Evolutionary conservation across 345 rosid genomes (phyloP).

Genomic region (Citrus australasica): DNA sequence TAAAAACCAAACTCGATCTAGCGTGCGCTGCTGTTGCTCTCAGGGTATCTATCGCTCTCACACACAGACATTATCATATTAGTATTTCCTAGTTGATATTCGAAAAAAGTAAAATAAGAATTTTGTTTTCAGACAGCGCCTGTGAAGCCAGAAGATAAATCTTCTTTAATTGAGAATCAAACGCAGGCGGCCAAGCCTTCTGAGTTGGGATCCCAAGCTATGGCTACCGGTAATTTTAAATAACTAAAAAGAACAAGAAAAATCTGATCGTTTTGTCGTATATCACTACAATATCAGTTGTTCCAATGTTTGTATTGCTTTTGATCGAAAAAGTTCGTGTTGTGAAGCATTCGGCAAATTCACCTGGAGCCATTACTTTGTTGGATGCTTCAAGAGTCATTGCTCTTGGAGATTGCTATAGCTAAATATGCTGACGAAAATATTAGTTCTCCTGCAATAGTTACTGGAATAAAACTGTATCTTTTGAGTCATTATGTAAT

Average conservation of each 20-base stretch:
- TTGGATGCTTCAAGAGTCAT: neutral
- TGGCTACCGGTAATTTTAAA: slow-evolving; percentile 33
- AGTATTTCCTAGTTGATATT: neutral
- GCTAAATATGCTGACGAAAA: neutral
- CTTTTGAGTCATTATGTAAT: neutral
- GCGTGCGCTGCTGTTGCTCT: slow-evolving; percentile 77
- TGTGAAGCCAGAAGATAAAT: slow-evolving; percentile 56
- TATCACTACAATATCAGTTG: too few relatives aligned
- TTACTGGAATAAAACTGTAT: neutral
- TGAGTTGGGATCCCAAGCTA: slow-evolving; percentile 37
- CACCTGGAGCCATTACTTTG: neutral
- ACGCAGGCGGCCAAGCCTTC: slow-evolving; percentile 17
- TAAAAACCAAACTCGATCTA: slow-evolving; percentile 60
- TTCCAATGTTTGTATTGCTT: too few relatives aligned
- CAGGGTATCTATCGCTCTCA: slow-evolving; percentile 30
- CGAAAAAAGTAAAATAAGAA: neutral
- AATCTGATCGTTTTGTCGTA: too few relatives aligned
- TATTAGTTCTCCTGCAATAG: neutral
- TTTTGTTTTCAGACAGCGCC: slow-evolving; percentile 34
- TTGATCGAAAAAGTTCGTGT: too few relatives aligned
- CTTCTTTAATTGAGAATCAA: slow-evolving; percentile 36
- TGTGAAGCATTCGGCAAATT: neutral
- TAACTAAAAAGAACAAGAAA: neutral
- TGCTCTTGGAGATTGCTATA: neutral
- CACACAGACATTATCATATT: neutral